phyloP scores from a whole-genome alignment of 495 filamentous ascomycete genomes.

The Podospora pseudopauciseta region DNA sequence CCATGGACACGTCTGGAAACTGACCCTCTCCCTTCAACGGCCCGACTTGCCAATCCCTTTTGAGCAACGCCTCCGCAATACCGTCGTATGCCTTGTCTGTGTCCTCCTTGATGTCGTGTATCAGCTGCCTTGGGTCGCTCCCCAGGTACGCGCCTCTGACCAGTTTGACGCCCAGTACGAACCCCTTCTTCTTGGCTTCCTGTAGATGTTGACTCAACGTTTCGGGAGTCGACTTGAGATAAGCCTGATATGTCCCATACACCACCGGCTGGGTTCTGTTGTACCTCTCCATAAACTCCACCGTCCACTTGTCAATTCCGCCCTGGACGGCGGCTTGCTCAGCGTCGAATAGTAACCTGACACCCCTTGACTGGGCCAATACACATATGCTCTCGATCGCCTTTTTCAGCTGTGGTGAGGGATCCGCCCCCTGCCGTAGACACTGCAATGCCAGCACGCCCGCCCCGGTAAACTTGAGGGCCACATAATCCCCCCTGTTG shows the following conservation, averaged over 20 bases:
- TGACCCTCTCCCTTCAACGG: constrained; percentile 42
- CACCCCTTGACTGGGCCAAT: constrained; percentile 63
- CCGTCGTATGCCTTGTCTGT: constrained; percentile 53
- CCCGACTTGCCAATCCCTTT: constrained; percentile 42
- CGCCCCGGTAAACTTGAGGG: constrained; percentile 91
- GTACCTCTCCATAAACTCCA: constrained; percentile 71
- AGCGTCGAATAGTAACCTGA: constrained; percentile 82
- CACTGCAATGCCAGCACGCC: constrained; percentile 68
- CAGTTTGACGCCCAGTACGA: constrained; percentile 83
- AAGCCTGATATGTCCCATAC: constrained; percentile 79
- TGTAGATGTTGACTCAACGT: constrained; percentile 66
- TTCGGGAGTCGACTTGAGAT: constrained; percentile 66
- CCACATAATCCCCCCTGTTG: constrained; percentile 75
- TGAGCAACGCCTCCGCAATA: constrained; percentile 37
- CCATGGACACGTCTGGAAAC: constrained; percentile 66
- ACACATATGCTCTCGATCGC: constrained; percentile 76
- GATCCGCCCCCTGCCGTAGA: constrained; percentile 55
- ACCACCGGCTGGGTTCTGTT: constrained; percentile 56
- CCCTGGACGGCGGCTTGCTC: constrained; percentile 78
- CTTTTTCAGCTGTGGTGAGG: constrained; percentile 58
- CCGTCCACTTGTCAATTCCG: constrained; percentile 82
- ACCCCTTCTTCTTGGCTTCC: constrained; percentile 61
- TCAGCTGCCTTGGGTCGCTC: constrained; percentile 70
- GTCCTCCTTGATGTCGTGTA: constrained; percentile 77
- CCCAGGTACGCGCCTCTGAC: constrained; percentile 89